Percentiles rank a stretch among this genome's conserved stretches.
phyloP scores from a whole-genome alignment of 108 stramenopile species.

The Seminavis robusta region DNA sequence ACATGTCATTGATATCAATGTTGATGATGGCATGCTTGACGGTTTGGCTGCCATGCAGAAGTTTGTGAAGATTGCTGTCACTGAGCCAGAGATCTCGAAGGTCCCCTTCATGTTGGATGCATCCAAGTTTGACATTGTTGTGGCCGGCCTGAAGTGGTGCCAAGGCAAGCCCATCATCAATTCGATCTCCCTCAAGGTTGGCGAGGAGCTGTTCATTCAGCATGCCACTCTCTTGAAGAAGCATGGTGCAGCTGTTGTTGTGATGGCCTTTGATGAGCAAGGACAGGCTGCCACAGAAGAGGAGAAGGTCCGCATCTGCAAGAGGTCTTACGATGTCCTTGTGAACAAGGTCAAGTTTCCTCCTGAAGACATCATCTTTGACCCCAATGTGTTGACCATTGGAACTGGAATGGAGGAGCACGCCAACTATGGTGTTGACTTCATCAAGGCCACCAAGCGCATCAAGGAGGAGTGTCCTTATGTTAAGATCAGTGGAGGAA shows the following conservation, averaged over 20 bases:
- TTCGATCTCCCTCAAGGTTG: conserved; percentile 95
- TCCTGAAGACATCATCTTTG: conserved; percentile 97
- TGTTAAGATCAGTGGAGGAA: conserved; percentile 93
- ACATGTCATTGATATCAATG: conserved; percentile 98
- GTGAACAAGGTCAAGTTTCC: conserved; percentile 90
- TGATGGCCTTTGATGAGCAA: conserved; percentile 98
- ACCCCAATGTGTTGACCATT: conserved; percentile 96
- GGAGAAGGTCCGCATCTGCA: conserved; percentile 95
- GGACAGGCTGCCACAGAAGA: conserved; percentile 93
- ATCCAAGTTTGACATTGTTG: conserved; percentile 98
- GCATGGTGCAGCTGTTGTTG: conserved; percentile 96
- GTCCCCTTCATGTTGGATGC: conserved; percentile 99
- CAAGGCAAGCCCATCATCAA: conserved; percentile 96
- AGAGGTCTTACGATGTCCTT: conserved; percentile 94
- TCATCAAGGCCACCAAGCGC: conserved; percentile 85
- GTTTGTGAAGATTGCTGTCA: conserved; percentile 98
- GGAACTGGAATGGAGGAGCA: conserved; percentile 97
- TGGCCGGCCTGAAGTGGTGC: conserved; percentile 95
- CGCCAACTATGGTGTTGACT: conserved; percentile 93
- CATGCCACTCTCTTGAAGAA: conserved; percentile 92
- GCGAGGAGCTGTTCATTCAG: conserved; percentile 91
- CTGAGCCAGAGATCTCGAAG: conserved; percentile 95
- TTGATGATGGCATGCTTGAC: conserved; percentile 98
- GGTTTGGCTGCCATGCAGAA: conserved; percentile 98
- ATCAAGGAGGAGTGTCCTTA: conserved; percentile 95